phyloP scores from a whole-genome alignment of 2,329 filamentous ascomycete genomes.

The Blastomyces parvus region DNA sequence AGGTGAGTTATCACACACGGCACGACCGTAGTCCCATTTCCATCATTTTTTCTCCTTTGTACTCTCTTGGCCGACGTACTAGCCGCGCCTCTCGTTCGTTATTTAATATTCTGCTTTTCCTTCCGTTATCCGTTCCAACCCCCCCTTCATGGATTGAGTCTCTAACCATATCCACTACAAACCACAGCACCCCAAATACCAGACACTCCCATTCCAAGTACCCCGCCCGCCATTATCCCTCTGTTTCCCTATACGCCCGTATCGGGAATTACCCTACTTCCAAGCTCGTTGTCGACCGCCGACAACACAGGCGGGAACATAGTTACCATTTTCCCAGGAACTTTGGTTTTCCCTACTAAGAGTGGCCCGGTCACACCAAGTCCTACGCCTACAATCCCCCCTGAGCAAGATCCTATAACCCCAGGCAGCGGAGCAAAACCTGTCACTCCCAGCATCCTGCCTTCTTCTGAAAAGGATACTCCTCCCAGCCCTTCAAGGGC shows the following conservation, averaged over 20 bases:
- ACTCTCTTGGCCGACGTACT: not conserved
- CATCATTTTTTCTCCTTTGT: not conserved
- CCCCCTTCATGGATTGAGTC: not conserved
- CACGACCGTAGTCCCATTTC: not conserved
- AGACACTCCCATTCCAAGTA: not conserved
- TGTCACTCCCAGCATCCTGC: not conserved
- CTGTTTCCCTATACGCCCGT: not conserved
- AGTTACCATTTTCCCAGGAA: not conserved
- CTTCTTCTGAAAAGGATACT: not conserved
- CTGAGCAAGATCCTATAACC: not conserved
- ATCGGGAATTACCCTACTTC: not conserved
- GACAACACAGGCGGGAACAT: not conserved
- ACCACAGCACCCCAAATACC: not conserved
- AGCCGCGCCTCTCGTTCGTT: not conserved
- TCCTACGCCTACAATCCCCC: not conserved
- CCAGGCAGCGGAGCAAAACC: not conserved
- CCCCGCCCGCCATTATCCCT: not conserved
- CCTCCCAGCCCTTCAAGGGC: not conserved
- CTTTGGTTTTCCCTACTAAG: not conserved
- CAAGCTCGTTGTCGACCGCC: not conserved
- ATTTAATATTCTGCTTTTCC: too few species aligned
- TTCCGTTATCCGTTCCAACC: not conserved
- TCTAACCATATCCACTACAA: not conserved
- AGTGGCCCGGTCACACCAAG: not conserved
- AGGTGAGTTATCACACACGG: constrained; percentile 1